A percentile compares a stretch with the other conserved stretches of the same genome.
Evolutionary conservation across 73 alveolate genomes (phyloP).

Genomic region (Stentor roeselii): DNA sequence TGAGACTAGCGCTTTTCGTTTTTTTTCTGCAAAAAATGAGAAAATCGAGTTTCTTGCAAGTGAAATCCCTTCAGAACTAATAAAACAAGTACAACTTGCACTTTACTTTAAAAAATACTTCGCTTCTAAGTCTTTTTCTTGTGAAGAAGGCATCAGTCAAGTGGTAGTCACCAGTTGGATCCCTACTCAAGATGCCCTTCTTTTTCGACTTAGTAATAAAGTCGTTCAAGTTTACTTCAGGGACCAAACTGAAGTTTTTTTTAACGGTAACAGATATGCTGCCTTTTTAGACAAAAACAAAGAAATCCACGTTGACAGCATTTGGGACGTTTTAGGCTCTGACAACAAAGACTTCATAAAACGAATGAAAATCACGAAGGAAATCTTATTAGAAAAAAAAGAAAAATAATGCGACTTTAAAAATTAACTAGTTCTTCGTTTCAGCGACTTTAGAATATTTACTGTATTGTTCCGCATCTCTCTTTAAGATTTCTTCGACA

Average conservation of each 20-base stretch:
- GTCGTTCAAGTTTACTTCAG: constrained; percentile 86
- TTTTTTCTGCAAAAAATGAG: constrained; percentile 54
- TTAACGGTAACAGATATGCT: constrained; percentile 60
- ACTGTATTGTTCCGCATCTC: constrained; percentile 30
- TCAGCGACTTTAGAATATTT: too few species aligned
- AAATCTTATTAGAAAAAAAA: too few species aligned
- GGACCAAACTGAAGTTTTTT: constrained; percentile 88
- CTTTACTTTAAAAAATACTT: constrained; percentile 51
- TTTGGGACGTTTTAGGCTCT: constrained; percentile 65
- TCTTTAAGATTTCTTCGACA: constrained; percentile 29
- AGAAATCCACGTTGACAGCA: constrained; percentile 63
- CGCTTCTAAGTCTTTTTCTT: background rate
- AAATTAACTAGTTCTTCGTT: too few species aligned
- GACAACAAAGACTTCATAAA: constrained; percentile 83
- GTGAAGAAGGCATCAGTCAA: constrained; percentile 5
- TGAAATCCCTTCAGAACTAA: constrained; percentile 47
- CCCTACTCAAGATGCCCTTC: constrained; percentile 83
- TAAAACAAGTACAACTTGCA: constrained; percentile 61
- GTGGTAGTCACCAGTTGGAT: constrained; percentile 69
- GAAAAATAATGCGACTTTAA: too few species aligned
- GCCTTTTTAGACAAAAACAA: constrained; percentile 85
- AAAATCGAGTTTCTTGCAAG: constrained; percentile 26
- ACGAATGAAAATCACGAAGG: constrained; percentile 79
- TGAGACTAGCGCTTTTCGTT: constrained; percentile 61
- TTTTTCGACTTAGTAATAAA: constrained; percentile 85